A percentile compares a stretch with the other conserved stretches of the same genome.
Conservation (phyloP, 2,329 filamentous ascomycete genomes). For the Aspergillus sojae region DNA sequence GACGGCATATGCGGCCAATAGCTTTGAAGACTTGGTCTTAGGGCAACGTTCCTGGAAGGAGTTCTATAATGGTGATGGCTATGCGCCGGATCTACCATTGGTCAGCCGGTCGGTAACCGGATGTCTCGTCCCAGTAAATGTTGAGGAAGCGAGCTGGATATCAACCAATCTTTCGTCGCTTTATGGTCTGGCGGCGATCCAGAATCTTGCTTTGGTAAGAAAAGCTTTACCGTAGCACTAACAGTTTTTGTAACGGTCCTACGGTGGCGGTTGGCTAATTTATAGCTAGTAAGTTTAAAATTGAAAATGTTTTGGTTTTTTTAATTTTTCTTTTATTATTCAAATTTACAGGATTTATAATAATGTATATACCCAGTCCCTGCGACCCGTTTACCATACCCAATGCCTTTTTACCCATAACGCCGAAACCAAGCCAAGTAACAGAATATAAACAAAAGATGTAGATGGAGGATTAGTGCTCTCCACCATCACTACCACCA, state of each 20-base stretch:
- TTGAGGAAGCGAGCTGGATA: conserved; percentile 61
- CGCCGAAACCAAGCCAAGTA: not conserved
- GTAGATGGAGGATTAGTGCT: not conserved
- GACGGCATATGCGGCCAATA: not conserved
- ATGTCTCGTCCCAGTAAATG: conserved; percentile 48
- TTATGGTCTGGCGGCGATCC: conserved; percentile 61
- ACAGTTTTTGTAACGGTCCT: not conserved
- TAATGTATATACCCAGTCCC: not conserved
- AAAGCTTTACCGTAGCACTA: not conserved
- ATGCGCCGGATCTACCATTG: not conserved
- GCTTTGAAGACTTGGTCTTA: not conserved
- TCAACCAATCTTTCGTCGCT: conserved; percentile 60
- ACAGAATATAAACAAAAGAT: not conserved
- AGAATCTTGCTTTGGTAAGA: conserved; percentile 45
- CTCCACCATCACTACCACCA: not conserved
- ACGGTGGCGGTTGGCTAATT: not conserved
- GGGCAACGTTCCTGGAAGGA: not conserved
- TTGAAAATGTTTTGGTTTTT: not conserved
- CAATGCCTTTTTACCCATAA: not conserved
- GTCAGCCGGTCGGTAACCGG: conserved; percentile 37
- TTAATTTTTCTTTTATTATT: not conserved
- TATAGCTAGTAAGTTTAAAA: not conserved
- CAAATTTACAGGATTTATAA: not conserved
- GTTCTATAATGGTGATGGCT: not conserved
- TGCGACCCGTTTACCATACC: not conserved